Base-by-base conservation (phyloP, 768 basidiomycete species). In the Rhizopogon vulgaris region DNA sequence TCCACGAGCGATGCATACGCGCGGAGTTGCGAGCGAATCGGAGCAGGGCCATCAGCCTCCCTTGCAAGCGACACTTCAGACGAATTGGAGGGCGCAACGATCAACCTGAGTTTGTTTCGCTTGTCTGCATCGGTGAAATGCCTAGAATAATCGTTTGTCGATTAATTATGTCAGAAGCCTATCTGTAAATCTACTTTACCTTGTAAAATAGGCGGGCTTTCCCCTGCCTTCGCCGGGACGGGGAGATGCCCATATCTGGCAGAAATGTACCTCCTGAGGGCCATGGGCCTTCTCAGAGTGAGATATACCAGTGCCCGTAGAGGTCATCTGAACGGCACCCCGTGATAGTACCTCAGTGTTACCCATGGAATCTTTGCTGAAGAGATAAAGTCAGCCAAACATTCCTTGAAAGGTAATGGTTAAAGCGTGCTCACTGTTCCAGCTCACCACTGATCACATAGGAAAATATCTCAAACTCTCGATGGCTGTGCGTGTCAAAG, bases 301-400 rank as follows among this genome's bases (percentile, higher is more conserved):
- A 0, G 83, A 76, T 60, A 97, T 95, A 3, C 95, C 95, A 0
- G 87, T 94, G 9, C 94, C 94, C 0, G 94, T 84, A 1, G 87
- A 91, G 2, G 94, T 94, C 71, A 96, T 81, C 67, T 97, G 94
- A 30, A 97, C 59, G 59, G 92, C 87, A 1, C 95, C 95, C 14
- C 92, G 83, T 64, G 84, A 84, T 63, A 97, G 80, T 52, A 94
- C 76, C 66, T 98, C 95, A 49, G 79, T 78, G 71, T 95, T 95
- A 37, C 86, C 85, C 87, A 96, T 90, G 5, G 85, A 90, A 69
- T 97, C 95, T 68, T 86, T 79, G 71, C 93, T 91, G 53, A 11
- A 52, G 25, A 34, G 22, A 30, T 6, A 25, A 32, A 36, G 12
- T 42, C 14, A 25, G 6, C 51, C 14, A 42, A 34, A 5, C 27